phyloP scores from a whole-genome alignment of 148 eudicot genomes.

The Cornus florida region DNA sequence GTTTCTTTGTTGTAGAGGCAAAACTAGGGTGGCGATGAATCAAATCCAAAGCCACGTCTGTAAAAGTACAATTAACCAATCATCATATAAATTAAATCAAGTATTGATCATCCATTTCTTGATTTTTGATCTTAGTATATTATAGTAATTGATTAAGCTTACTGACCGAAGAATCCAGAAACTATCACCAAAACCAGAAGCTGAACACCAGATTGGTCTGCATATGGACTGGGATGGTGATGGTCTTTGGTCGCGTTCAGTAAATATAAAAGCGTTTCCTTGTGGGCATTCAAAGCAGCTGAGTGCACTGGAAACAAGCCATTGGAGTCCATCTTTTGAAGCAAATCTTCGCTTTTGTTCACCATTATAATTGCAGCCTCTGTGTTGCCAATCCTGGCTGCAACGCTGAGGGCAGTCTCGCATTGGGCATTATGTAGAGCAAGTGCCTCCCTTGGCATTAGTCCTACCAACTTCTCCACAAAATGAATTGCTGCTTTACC shows the following conservation, averaged over 20 bases:
- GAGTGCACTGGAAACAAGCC: background rate
- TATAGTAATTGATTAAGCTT: no score
- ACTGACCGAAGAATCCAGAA: background rate
- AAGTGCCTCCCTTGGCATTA: conserved; percentile 2
- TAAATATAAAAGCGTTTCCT: background rate
- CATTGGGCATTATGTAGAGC: background rate
- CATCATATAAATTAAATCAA: background rate
- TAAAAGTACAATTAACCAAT: no score
- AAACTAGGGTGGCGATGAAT: background rate
- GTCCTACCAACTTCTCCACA: conserved; percentile 19
- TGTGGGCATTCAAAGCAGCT: background rate
- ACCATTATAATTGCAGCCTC: background rate
- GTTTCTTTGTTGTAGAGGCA: background rate
- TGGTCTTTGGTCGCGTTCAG: no score
- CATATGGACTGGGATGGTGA: no score
- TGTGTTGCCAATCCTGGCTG: background rate
- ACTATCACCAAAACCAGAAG: background rate
- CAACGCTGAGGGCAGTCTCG: background rate
- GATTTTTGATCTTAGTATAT: no score
- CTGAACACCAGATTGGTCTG: background rate
- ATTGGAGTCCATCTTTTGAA: background rate
- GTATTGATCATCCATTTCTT: no score
- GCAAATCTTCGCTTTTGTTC: background rate
- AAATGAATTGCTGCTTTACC: conserved; percentile 16
- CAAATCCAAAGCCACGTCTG: conserved; percentile 3